A percentile compares a stretch with the other conserved stretches of the same genome.
Conservation (phyloP, 2,329 filamentous ascomycete species). For the Plectosphaerella cucumerina region DNA sequence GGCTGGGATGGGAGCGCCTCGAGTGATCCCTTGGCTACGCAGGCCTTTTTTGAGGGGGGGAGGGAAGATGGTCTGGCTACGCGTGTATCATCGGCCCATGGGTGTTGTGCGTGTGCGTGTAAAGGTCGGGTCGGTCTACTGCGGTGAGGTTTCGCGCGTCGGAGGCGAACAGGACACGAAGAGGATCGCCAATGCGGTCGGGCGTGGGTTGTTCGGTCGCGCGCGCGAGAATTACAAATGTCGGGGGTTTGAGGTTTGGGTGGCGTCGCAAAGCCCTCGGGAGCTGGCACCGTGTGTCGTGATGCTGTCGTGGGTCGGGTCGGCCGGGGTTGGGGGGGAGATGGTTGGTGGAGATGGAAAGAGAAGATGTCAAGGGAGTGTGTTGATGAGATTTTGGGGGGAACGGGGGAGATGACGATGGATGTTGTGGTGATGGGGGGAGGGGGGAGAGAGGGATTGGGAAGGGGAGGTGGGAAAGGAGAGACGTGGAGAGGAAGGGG, state of each 20-base stretch:
- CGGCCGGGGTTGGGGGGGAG: neutral
- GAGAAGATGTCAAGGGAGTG: neutral
- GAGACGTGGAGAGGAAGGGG: too few relatives aligned
- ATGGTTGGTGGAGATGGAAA: neutral
- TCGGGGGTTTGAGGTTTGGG: neutral
- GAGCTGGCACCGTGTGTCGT: neutral
- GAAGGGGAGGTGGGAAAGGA: neutral
- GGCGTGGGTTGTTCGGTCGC: neutral
- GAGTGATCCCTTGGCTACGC: too few relatives aligned
- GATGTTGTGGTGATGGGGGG: neutral
- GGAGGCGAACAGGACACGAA: too few relatives aligned
- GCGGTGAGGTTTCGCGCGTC: too few relatives aligned
- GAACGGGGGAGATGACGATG: neutral
- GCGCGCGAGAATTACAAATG: neutral
- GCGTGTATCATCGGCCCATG: neutral
- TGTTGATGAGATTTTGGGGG: neutral
- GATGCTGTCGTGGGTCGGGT: neutral
- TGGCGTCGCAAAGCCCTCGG: neutral
- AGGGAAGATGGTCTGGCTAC: constrained; percentile 3
- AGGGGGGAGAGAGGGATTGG: neutral
- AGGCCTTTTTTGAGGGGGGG: constrained; percentile 7
- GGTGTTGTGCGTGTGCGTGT: neutral
- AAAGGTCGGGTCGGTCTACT: too few relatives aligned
- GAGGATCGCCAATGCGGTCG: too few relatives aligned
- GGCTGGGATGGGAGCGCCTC: too few relatives aligned